A percentile compares a stretch with the other conserved stretches of the same genome.
Evolutionary conservation across 352 stramenopile genomes (phyloP).

Genomic region (Thalassiosira mediterranea): DNA sequence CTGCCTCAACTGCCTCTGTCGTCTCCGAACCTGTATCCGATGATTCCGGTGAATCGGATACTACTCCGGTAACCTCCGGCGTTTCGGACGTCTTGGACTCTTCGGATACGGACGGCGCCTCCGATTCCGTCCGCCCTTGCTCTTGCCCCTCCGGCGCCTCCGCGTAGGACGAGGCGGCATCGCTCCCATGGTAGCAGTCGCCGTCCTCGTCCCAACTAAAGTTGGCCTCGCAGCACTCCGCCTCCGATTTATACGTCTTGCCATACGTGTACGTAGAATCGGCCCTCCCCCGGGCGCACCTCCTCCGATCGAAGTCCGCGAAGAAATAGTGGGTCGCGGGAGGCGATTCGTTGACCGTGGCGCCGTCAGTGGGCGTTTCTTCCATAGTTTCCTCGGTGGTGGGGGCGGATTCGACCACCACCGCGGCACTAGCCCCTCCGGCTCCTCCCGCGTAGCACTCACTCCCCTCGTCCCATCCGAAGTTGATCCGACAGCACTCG

Average conservation of each 20-base stretch:
- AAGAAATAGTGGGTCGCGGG: not conserved
- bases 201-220: conserved; percentile 4
- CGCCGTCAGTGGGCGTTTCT: not conserved
- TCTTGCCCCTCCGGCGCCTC: no score
- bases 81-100: no score
- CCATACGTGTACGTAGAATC: not conserved
- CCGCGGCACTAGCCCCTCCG: not conserved
- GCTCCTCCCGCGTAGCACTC: not conserved
- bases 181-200: not conserved
- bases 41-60: no score
- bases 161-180: not conserved
- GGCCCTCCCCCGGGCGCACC: not conserved
- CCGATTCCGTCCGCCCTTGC: no score
- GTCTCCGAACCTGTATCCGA: no score
- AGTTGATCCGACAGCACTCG: conserved; percentile 7
- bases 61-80: no score
- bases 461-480: not conserved
- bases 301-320: not conserved
- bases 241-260: not conserved
- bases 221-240: not conserved
- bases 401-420: not conserved
- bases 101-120: no score
- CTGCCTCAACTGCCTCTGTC: no score
- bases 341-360: not conserved
- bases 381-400: no score